Conservation (phyloP, 1,284 basidiomycete genomes). For the Phylloporus sp. region DNA sequence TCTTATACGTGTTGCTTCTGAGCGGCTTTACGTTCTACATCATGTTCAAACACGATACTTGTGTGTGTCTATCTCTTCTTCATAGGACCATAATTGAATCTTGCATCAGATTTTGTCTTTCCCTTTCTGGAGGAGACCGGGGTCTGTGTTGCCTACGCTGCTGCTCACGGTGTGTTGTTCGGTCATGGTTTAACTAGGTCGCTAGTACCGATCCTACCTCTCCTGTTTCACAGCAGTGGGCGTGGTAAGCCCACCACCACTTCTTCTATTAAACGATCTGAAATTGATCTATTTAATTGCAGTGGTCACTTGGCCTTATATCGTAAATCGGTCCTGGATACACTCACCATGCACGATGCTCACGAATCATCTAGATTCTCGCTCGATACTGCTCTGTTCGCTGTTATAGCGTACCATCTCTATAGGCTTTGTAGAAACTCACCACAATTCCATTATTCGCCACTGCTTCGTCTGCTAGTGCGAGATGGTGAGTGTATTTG, state of each 20-base stretch:
- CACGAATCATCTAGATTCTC: neutral
- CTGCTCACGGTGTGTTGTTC: neutral
- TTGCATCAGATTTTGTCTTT: neutral
- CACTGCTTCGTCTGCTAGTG: conserved; percentile 7
- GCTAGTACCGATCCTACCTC: neutral
- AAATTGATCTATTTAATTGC: neutral
- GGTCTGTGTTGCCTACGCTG: conserved; percentile 1
- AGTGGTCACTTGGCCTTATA: conserved; percentile 6
- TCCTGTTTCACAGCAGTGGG: neutral
- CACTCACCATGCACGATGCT: neutral
- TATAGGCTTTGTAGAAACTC: neutral
- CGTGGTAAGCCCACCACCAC: neutral
- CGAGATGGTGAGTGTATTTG: conserved; percentile 8
- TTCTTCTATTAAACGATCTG: no score
- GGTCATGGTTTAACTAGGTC: neutral
- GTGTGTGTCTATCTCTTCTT: neutral
- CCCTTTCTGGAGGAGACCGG: neutral
- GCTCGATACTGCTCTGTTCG: conserved; percentile 5
- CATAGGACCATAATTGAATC: neutral
- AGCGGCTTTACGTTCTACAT: neutral
- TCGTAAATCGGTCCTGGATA: neutral
- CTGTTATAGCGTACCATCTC: conserved; percentile 7
- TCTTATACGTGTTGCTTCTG: conserved; percentile 2
- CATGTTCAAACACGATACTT: neutral
- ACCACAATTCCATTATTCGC: neutral